These are phyloP conservation scores for Nidula niveotomentosa DNA, from an alignment of 1,284 basidiomycete genomes.

Conservation along the genomic window DNA sequence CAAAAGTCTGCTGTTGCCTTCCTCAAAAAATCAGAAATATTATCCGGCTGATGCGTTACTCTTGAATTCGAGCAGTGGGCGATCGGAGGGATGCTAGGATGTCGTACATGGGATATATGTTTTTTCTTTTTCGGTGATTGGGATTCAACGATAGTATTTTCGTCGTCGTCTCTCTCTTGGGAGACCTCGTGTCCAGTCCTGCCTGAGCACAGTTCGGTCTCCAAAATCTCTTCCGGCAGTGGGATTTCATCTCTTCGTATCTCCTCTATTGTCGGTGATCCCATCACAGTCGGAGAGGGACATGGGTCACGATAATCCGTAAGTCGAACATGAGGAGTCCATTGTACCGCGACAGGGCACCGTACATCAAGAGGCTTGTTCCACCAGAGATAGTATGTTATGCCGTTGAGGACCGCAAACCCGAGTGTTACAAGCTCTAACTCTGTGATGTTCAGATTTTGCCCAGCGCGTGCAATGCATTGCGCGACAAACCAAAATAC, in stretches of 20 bases:
- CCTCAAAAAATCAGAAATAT: background rate
- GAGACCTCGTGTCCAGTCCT: background rate
- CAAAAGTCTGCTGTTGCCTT: background rate
- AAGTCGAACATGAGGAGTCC: background rate
- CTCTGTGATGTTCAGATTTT: constrained; percentile 22
- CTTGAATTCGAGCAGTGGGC: background rate
- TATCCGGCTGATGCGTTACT: background rate
- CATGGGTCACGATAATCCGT: too few relatives aligned
- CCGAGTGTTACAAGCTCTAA: constrained; percentile 29
- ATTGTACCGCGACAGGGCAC: background rate
- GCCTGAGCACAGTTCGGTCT: background rate
- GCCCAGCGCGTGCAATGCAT: constrained; percentile 16
- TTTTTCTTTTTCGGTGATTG: background rate
- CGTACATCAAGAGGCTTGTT: constrained; percentile 27
- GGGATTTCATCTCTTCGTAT: background rate
- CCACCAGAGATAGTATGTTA: constrained; percentile 31
- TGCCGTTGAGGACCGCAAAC: constrained; percentile 21
- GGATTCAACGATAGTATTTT: background rate
- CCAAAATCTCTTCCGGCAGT: background rate
- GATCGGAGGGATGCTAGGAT: background rate
- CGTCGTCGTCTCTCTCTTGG: background rate
- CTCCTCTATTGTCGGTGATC: background rate
- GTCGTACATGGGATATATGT: too few relatives aligned
- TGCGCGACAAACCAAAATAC: constrained; percentile 30
- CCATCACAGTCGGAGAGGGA: background rate